A percentile compares a stretch with the other conserved stretches of the same genome.
These are phyloP conservation scores for Cyamopsis tetragonoloba DNA, from an alignment of 306 rosid genomes.

Conservation along the genomic window DNA sequence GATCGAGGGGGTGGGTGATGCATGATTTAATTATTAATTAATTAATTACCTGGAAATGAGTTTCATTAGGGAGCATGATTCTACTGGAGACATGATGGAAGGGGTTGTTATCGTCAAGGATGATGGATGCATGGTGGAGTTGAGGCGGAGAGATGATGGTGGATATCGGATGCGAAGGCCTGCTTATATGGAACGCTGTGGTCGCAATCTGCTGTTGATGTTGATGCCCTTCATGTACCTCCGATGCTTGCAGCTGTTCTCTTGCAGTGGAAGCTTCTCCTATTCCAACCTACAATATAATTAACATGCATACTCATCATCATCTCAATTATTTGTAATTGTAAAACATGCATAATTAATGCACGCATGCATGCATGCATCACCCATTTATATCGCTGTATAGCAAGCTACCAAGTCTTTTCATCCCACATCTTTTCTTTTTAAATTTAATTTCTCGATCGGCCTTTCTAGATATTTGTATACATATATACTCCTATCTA, in stretches of 20 bases:
- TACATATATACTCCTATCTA: not conserved
- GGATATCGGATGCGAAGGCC: slow-evolving; percentile 70
- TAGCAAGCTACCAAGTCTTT: slow-evolving; percentile 36
- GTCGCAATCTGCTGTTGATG: slow-evolving; percentile 43
- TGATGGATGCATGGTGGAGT: slow-evolving; percentile 70
- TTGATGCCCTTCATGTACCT: slow-evolving; percentile 40
- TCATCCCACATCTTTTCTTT: not conserved
- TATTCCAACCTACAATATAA: slow-evolving; percentile 68
- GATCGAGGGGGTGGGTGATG: not conserved
- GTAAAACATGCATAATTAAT: too few species aligned
- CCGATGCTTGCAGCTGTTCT: slow-evolving; percentile 46
- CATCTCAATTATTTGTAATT: too few species aligned
- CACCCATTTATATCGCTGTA: too few species aligned
- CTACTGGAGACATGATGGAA: slow-evolving; percentile 60
- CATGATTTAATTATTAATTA: too few species aligned
- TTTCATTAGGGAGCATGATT: slow-evolving; percentile 71
- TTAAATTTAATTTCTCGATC: not conserved
- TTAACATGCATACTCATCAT: not conserved
- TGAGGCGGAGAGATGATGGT: slow-evolving; percentile 73
- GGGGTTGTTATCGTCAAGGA: slow-evolving; percentile 73
- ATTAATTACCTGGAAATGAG: slow-evolving; percentile 77
- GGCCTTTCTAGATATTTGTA: not conserved
- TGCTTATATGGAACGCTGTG: slow-evolving; percentile 58
- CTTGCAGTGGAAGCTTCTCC: slow-evolving; percentile 66
- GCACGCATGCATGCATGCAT: too few species aligned